Conservation (phyloP, 768 basidiomycete species). For the Dendrothele bispora region DNA sequence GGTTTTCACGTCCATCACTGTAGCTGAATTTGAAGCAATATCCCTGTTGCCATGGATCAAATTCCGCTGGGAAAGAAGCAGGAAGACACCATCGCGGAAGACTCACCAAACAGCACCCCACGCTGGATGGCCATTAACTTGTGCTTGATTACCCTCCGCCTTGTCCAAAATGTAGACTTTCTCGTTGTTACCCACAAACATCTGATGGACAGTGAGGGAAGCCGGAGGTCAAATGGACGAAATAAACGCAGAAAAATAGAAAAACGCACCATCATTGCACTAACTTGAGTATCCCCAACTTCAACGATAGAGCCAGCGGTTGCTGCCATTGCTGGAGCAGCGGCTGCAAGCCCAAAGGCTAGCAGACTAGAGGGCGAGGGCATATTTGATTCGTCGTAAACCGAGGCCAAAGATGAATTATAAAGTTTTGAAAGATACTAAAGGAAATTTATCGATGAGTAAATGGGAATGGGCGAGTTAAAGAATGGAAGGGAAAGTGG, state of each 20-base stretch:
- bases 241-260: conserved; percentile 10
- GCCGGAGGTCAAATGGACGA: too few species aligned
- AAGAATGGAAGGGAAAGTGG: too few species aligned
- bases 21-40: conserved; percentile 53
- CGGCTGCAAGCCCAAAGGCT: conserved; percentile 43
- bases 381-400: too few species aligned
- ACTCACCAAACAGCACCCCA: conserved; percentile 70
- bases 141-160: conserved; percentile 70
- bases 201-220: conserved; percentile 35
- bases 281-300: conserved; percentile 46
- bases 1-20: conserved; percentile 68
- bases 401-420: too few species aligned
- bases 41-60: too few species aligned
- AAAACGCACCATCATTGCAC: conserved; percentile 50
- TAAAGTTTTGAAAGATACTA: too few species aligned
- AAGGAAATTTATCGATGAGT: too few species aligned
- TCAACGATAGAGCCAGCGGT: conserved; percentile 44
- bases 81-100: neutral
- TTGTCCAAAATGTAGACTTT: conserved; percentile 95
- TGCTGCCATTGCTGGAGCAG: conserved; percentile 31
- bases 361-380: conserved; percentile 38
- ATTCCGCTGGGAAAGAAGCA: neutral
- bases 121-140: conserved; percentile 69
- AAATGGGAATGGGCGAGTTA: too few species aligned
- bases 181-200: conserved; percentile 77